These are phyloP conservation scores for Gynochthodes officinalis DNA, from an alignment of 257 asterid genomes.

Conservation along the genomic window DNA sequence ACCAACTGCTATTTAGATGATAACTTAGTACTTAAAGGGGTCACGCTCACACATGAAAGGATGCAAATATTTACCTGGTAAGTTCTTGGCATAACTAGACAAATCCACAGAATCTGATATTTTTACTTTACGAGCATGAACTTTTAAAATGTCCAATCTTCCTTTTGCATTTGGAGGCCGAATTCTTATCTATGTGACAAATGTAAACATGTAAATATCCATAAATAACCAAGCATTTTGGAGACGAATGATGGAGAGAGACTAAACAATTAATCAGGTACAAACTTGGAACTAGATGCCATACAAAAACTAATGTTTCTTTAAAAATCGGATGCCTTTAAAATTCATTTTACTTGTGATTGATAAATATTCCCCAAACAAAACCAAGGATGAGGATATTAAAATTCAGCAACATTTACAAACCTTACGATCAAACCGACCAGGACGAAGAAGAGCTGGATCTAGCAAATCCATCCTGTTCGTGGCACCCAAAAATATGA, in stretches of 20 bases:
- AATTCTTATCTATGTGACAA: constrained; percentile 56
- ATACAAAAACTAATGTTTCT: background rate
- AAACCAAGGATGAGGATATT: background rate
- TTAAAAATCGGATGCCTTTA: background rate
- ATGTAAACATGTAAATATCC: constrained; percentile 14
- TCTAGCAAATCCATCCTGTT: constrained; percentile 94
- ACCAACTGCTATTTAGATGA: background rate
- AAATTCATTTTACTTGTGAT: background rate
- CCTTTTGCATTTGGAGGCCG: constrained; percentile 97
- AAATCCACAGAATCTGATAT: constrained; percentile 79
- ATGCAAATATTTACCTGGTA: constrained; percentile 58
- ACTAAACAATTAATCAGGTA: background rate
- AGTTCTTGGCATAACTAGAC: constrained; percentile 72
- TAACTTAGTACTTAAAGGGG: background rate
- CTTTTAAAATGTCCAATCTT: constrained; percentile 82
- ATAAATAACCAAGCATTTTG: constrained; percentile 4
- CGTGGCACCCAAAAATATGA: constrained; percentile 95
- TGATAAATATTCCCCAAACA: background rate
- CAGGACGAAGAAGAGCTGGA: constrained; percentile 99
- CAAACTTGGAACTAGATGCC: background rate
- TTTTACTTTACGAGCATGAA: constrained; percentile 86
- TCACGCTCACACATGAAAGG: background rate
- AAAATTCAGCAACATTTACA: constrained; percentile 20
- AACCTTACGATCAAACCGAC: constrained; percentile 99
- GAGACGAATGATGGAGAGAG: background rate